Base-by-base conservation (phyloP, 495 filamentous ascomycete genomes). In the Neurospora sp. region DNA sequence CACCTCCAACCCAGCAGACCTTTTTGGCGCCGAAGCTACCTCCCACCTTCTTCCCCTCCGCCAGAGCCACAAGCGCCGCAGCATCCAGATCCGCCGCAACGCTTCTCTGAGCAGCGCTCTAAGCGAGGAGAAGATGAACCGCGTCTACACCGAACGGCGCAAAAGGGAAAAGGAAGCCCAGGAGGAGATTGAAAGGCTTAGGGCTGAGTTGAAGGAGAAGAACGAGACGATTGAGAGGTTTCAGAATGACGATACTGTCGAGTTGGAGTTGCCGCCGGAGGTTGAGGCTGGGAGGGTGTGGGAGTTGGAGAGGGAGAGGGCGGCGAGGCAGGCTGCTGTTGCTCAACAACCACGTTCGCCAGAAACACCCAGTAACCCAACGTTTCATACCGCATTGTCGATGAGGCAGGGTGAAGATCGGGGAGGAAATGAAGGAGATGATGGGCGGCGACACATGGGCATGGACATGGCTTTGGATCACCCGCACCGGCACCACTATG, bases 61-160 rank as follows among this genome's bases (percentile, higher is more conserved):
- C 46, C 20, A 22, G 20, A 53, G 88, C n/a, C 88, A 94, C 31
- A 91, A 93, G 75, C 83, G 84, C 31, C 88, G 93, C n/a, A 86
- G 88, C n/a, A 89, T 92, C 31, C 86, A 92, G 61, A 85, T 94
- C 35, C 85, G 88, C 16, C 88, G 92, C 27, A 89, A 90, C 73
- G 89, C 91, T 38, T 59, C 48, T 59, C 48, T 59, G 22, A 16
- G 42, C 7, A 44, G 18, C 42, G 18, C 12, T 16, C 80, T 96
- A 42, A 93, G 91, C 74, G 89, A 93, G 77, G 92, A 94, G 78
- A 65, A 35, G 53, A 87, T 92, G 73, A 94, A 92, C 79, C 81
- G 79, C 22, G 89, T 93, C 69, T 82, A 88, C 69, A 83, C 82
- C 3, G 88, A 91, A 71, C 88, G 88, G 77, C 84, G 83, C 48